Percentiles rank a stretch among this genome's conserved stretches.
These are phyloP conservation scores for Secale cereale DNA, from an alignment of 176 grass and related monocot species.

Conservation along the genomic window DNA sequence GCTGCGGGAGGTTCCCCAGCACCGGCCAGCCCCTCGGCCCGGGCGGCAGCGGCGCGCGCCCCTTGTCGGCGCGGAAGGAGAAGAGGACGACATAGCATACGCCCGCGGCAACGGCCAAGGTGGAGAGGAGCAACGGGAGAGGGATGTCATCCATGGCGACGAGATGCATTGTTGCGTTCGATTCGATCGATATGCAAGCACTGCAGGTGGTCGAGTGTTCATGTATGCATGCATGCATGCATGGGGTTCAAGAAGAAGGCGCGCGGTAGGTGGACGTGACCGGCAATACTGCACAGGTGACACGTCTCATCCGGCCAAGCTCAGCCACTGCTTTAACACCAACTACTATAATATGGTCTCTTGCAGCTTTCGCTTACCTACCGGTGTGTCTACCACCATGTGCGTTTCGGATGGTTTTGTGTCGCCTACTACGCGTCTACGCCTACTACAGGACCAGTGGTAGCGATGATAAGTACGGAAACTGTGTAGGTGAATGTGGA, in stretches of 20 bases:
- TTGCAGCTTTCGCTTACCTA: background rate
- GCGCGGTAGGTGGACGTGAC: background rate
- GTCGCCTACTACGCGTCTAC: too few species aligned
- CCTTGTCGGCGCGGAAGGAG: background rate
- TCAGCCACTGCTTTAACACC: background rate
- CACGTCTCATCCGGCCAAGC: background rate
- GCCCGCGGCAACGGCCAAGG: background rate
- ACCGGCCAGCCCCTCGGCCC: slow-evolving; percentile 75
- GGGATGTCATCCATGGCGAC: background rate
- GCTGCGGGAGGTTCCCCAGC: slow-evolving; percentile 72
- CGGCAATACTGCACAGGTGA: background rate
- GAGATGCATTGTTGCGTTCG: background rate
- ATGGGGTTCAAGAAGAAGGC: background rate
- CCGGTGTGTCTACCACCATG: background rate
- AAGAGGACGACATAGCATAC: background rate
- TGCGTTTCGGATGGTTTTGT: slow-evolving; percentile 10
- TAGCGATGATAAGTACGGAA: background rate
- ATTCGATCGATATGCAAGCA: background rate
- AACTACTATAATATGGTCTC: background rate
- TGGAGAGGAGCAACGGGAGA: background rate
- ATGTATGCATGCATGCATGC: background rate
- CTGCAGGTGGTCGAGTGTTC: background rate
- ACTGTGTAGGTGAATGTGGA: background rate
- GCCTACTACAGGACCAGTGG: too few species aligned
- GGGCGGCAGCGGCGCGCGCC: slow-evolving; percentile 25